Evolutionary conservation across 1,284 basidiomycete species (phyloP), one percentile per base, ranked within the genome.

Genomic region (Puccinia hordei): DNA sequence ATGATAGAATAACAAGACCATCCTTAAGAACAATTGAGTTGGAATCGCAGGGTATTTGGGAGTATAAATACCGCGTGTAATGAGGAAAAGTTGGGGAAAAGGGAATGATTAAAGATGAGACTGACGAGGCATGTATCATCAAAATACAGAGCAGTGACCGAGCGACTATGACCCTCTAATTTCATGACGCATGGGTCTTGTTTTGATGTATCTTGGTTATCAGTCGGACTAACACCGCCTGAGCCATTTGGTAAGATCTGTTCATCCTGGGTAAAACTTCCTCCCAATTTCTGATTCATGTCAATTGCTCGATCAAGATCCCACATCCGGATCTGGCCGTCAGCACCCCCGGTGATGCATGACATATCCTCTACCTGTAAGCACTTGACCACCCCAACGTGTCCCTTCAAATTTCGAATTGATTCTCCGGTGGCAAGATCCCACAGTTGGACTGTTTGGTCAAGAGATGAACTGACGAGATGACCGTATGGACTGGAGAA

Each of bases 401-500:
- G 94, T 9, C 94, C 94, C 49, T 90, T 88, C 78, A 95, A 86
- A 82, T 91, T 89, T 22, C 92, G 93, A 59, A 95, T 89, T 85
- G 93, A 91, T 77, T 85, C 88, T 83, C 88, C 88, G 83, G 81
- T 88, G 82, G 93, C 89, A 69, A 95, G 87, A 86, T 95, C 93
- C 94, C 93, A 96, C n/a, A 95, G 90, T 3, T 91, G 89, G 83
- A 93, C 87, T 30, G 86, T 84, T 78, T 88, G 87, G 82, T 90
- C 89, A 61, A 87, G 90, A 0, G 93, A 91, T 1, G 94, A 91
- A 66, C 91, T 93, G 73, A 99, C 94, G 41, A 98, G 89, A 15
- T 92, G 93, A 49, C 95, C 96, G 84, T 99, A 99, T 13, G 96
- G 96, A 85, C 98, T 95, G 24, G 94, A 94, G 85, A 98, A 94